Percentiles rank a stretch among this genome's conserved stretches.
phyloP scores from a whole-genome alignment of 768 basidiomycete genomes.

The Auriscalpium vulgare region DNA sequence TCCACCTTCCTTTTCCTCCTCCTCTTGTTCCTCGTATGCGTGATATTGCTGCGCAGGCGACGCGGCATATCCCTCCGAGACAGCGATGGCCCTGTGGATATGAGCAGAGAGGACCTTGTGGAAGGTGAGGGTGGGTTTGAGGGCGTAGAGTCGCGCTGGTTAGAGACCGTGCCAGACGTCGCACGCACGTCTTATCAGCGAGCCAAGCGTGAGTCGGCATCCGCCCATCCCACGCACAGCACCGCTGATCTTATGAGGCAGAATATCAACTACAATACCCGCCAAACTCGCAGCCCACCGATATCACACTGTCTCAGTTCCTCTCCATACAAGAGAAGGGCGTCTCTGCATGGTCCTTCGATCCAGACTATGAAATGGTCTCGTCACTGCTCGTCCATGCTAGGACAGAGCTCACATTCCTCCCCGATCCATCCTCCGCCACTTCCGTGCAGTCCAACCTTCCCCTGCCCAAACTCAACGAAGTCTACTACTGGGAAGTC shows the following conservation, averaged over 20 bases:
- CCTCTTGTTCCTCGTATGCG: conserved; percentile 83
- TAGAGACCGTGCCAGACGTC: conserved; percentile 69
- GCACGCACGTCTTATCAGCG: conserved; percentile 66
- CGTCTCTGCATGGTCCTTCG: conserved; percentile 98
- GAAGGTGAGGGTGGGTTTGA: conserved; percentile 93
- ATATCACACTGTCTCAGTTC: conserved; percentile 97
- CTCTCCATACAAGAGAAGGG: conserved; percentile 99
- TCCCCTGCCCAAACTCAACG: conserved; percentile 94
- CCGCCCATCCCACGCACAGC: conserved; percentile 1
- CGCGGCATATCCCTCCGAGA: conserved; percentile 77
- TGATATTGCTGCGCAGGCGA: conserved; percentile 74
- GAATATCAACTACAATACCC: conserved; percentile 84
- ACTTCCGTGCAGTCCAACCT: conserved; percentile 96
- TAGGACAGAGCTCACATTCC: conserved; percentile 95
- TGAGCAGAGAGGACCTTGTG: conserved; percentile 84
- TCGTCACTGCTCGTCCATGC: conserved; percentile 89
- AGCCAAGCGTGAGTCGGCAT: conserved; percentile 68
- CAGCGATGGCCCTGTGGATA: conserved; percentile 86
- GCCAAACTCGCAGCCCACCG: conserved; percentile 93
- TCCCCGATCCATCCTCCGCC: conserved; percentile 90
- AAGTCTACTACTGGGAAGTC: conserved; percentile 99
- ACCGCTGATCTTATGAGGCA: conserved; percentile 23
- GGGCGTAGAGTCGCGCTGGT: conserved; percentile 87
- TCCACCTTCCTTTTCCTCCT: conserved; percentile 90
- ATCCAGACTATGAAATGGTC: conserved; percentile 95